These are phyloP conservation scores for Mortierella sp. DNA, from an alignment of 371 early-diverging fungal genomes.

Conservation along the genomic window DNA sequence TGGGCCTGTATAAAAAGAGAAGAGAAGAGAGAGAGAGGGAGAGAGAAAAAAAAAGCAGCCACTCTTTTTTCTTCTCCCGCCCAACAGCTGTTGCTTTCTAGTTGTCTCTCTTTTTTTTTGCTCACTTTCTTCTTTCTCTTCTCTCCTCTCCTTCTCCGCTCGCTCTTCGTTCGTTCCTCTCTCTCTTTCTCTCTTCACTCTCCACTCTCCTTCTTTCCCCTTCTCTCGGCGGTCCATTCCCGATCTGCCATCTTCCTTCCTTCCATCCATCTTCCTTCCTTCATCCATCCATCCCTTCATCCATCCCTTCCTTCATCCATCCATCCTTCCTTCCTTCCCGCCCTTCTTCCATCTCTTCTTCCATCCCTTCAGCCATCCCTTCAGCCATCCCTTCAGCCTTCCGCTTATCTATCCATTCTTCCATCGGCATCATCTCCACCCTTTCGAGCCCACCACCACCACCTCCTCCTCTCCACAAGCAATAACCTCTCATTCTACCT, in stretches of 20 bases:
- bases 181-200: not conserved
- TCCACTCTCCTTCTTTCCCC: not conserved
- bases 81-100: not conserved
- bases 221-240: not conserved
- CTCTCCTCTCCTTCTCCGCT: constrained; percentile 4
- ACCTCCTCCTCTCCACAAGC: not conserved
- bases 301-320: not conserved
- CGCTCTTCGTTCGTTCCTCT: not conserved
- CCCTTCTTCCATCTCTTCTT: not conserved
- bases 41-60: constrained; percentile 1
- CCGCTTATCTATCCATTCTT: not conserved
- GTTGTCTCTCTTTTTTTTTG: not conserved
- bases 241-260: not conserved
- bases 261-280: not conserved
- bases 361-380: not conserved
- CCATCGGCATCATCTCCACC: not conserved
- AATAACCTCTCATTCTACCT: constrained; percentile 1
- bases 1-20: no score
- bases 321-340: not conserved
- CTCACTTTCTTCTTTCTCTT: not conserved
- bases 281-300: not conserved
- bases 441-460: not conserved
- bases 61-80: not conserved
- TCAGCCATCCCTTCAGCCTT: not conserved
- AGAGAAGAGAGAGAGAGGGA: no score